phyloP scores from a whole-genome alignment of 352 stramenopile genomes.

The Phytophthora aleatoria region DNA sequence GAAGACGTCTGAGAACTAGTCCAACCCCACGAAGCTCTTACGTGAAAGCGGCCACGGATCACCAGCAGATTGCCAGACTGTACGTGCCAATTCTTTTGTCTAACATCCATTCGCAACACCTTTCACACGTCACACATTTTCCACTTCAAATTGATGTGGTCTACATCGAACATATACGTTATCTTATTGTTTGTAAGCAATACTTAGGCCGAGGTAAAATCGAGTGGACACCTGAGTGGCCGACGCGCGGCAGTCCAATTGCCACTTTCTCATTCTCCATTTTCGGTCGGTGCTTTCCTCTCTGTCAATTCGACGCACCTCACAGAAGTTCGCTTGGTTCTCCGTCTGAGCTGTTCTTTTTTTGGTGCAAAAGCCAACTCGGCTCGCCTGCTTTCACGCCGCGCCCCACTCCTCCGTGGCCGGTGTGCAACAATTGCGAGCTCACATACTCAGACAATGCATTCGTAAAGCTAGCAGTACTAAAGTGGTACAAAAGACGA shows the following conservation, averaged over 20 bases:
- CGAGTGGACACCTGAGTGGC: slow-evolving; percentile 10
- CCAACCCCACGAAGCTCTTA: neutral
- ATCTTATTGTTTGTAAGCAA: neutral
- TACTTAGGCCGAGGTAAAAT: slow-evolving; percentile 14
- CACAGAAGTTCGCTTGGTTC: slow-evolving; percentile 59
- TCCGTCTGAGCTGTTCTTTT: slow-evolving; percentile 48
- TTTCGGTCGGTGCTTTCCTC: neutral
- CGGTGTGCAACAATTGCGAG: slow-evolving; percentile 70
- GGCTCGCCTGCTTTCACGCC: slow-evolving; percentile 69
- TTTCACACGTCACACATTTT: slow-evolving; percentile 19
- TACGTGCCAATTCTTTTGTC: no score
- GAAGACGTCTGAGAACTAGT: slow-evolving; percentile 5
- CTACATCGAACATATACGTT: neutral
- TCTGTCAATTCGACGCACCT: slow-evolving; percentile 27
- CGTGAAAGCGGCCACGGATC: slow-evolving; percentile 2
- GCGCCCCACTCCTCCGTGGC: slow-evolving; percentile 47
- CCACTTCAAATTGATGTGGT: neutral
- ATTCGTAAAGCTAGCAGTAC: no score
- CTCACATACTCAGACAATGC: slow-evolving; percentile 36
- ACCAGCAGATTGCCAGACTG: neutral
- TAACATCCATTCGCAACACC: no score
- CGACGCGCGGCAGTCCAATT: slow-evolving; percentile 9
- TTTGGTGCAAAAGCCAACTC: slow-evolving; percentile 46
- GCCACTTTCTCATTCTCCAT: slow-evolving; percentile 10
- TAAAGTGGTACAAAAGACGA: slow-evolving; percentile 33